Evolutionary conservation across 2,329 filamentous ascomycete species (phyloP), one percentile per base, ranked within the genome.

Genomic region (Aureobasidium mangrovei): DNA sequence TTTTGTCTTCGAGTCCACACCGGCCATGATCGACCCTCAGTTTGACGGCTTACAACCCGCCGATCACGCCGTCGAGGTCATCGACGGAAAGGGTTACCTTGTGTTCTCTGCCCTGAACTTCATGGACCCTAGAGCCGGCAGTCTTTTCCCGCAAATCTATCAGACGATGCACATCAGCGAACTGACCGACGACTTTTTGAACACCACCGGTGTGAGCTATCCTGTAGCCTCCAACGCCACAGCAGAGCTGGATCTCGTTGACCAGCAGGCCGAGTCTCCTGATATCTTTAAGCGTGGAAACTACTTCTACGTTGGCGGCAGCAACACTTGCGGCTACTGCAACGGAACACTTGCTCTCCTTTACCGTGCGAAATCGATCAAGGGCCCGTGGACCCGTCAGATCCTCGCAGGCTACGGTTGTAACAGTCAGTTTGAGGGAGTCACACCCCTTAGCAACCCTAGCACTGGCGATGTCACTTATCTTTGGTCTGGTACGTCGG

Each of bases 321-420:
- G 44, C 40, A 62, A 63, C 24, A 62, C 61, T n/a, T 63, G 61
- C 41, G 61, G 58, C 2, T 63, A 61, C 28, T 62, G 60, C 55
- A 63, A 61, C 28, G 61, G 61, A 2, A 58, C 58, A 0, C 58
- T 63, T 26, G 58, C 55, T 2, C 51, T 63, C 1, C 33, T 63
- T 2, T 63, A 63, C 39, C 57, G 60, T 18, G 54, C 56, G 3
- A 33, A 39, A 12, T 59, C 52, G 7, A 60, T 60, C 26, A 48
- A 60, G 53, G 61, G 61, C 12, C 61, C 61, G 1, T 63, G 61
- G 61, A 58, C 56, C 3, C 53, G 61, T 18, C 61, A 63, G 55
- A 63, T 63, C 24, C 42, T 63, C 32, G 44, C 57, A 4, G 60
- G 60, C 4, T 62, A 63, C 27, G 58, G 57, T 9, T 63, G 61